Base-by-base conservation (phyloP, 2,329 filamentous ascomycete genomes). In the Colletotrichum lini region DNA sequence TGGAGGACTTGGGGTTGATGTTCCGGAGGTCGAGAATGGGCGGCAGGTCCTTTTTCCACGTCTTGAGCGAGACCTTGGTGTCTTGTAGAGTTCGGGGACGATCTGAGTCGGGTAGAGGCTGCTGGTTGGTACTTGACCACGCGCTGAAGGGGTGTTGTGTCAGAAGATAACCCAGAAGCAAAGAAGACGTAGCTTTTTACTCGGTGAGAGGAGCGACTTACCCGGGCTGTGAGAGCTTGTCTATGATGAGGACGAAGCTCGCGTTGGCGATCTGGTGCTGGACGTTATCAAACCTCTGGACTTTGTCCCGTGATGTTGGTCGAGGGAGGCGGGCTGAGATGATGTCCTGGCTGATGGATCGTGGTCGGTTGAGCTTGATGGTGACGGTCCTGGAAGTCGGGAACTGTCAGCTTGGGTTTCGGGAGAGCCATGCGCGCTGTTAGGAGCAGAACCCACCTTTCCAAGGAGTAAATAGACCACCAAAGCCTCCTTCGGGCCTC, bases 251-350 rank as follows among this genome's bases (percentile, higher is more conserved):
- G 13, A 78, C 77, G 8, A 82, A 67, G 13, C 72, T 73, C 4
- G 74, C 74, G 45, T 79, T 76, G 1, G 79, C 78, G 60, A 81
- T 77, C 52, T 81, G 80, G 35, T 76, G 77, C 16, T 77, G 74
- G 3, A 81, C 59, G 54, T 82, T 82, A 66, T 80, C 75, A 35
- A 79, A 80, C 30, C 57, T 74, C 47, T 81, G 80, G 0, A 47
- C 40, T 49, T 57, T 65, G 72, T 77, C 80, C 7, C 78, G 23
- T 0, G 73, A n/a, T 2, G 69, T 21, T 3, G 73, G 70, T 0
- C 67, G 44, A 1, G 78, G 78, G 0, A 79, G 58, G 3, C 74
- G 66, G 1, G 72, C 63, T 1, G 75, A 77, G 64, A 78, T 75
- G 16, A 74, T 76, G 23, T 75, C 73, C 21, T 65, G 62, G 57